Base-by-base conservation (phyloP, 176 grass and related monocot species). In the Triticum timopheevii region DNA sequence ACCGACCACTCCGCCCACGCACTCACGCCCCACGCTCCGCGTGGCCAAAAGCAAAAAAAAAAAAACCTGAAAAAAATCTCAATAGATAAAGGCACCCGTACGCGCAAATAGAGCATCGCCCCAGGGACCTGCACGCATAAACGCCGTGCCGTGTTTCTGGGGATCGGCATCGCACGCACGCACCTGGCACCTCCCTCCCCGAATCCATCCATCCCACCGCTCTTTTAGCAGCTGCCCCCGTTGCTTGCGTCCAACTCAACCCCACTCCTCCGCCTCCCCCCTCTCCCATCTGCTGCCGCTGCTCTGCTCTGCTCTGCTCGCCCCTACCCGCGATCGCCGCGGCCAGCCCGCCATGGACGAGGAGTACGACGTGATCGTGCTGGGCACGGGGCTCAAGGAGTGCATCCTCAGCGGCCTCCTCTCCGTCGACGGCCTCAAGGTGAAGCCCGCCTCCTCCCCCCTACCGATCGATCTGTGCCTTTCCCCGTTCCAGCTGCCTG, bases 381-480 rank as follows among this genome's bases (percentile, higher is more conserved):
- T 98, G 1, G 96, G 96, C 67, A 98, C 96, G 47, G 93, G 96
- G 0, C 96, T 98, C 70, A 96, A 98, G 92, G 96, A 98, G 88
- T 98, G 96, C 90, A 98, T 98, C 90, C 96, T 98, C 59, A 98
- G 96, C 79, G 96, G 96, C 20, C 96, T 98, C 84, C 96, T 98
- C 74, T 94, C 96, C 84, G 96, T 98, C 88, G 93, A 98, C 34
- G 77, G 58, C 58, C 78, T 80, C 61, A 80, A 65, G 78, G 78
- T 80, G 6, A 16, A 13, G 34, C 56, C n/a, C 10, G 12, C 50
- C 35, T 36, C 59, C 38, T 40, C 40, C 40, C 25, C 9, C 39
- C 10, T 42, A 10, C 40, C 79, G 79, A 30, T 49, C 25, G 78
- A 20, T 45, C 23, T 59, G 56, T 59, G 2, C 59, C 78, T 62